Evolutionary conservation across 768 basidiomycete genomes (phyloP), one percentile per base, ranked within the genome.

Genomic region (Lactarius pseudohatsudake): DNA sequence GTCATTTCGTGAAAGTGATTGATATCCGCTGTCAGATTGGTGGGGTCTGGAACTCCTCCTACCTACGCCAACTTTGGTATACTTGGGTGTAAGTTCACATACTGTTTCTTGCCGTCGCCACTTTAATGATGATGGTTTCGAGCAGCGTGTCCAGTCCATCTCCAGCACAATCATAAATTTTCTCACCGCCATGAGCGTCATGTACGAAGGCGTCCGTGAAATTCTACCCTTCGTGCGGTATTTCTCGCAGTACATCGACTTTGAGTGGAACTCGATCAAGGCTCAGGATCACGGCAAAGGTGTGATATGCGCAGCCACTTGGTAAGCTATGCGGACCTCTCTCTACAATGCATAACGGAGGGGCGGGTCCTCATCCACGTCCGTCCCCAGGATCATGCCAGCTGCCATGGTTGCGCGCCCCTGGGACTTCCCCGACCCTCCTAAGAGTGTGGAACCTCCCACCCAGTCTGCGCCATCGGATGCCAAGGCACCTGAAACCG

Each of bases 291-390:
- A 78, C 59, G 92, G 93, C 0, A 75, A 85, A 72, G 93, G 93
- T 22, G 94, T 94, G 43, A 86, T 95, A 40, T 92, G 93, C 73
- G 89, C 91, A 58, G 89, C 93, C 7, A 96, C 93, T n/a, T 95
- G 93, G 91, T 88, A 72, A 32, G 81, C 75, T 6, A 32, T 11
- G 18, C 53, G 43, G 16, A 3, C 55, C 15, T 57, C 9, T 16
- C 13, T 65, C 38, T 30, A 7, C 38, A 16, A 34, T 16, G 11
- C n/a, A 20, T 36, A 32, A 40, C 16, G 15, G 40, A 38, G 8
- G 30, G 30, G 32, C 20, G 11, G 22, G 36, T 10, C 3, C 56
- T 62, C 41, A 61, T 50, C 13, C 15, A 10, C 45, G 6, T 28
- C 22, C 26, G 13, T 28, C 22, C 30, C 30, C 65, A 89, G 87